Conservation (phyloP, 2,329 filamentous ascomycete species). For the Aspergillus persii region DNA sequence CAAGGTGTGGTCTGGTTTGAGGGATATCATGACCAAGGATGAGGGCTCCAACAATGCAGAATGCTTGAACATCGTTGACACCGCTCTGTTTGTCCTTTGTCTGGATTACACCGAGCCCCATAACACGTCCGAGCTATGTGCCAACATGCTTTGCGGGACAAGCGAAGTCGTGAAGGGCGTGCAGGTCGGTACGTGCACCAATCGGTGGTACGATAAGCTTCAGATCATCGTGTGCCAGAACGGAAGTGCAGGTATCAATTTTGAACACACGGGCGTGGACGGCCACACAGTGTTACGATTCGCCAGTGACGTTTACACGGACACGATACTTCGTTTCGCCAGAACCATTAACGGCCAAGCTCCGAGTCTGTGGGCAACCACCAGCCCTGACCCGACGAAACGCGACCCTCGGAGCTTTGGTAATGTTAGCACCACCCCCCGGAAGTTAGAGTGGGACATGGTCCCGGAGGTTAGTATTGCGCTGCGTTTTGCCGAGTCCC, state of each 20-base stretch:
- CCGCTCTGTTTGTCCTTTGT: conserved; percentile 86
- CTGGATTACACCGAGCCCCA: conserved; percentile 87
- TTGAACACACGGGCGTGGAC: conserved; percentile 97
- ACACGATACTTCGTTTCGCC: conserved; percentile 94
- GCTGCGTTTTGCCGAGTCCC: conserved; percentile 90
- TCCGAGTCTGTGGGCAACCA: conserved; percentile 85
- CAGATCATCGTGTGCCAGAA: conserved; percentile 99
- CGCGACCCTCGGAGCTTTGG: conserved; percentile 88
- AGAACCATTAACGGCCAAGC: conserved; percentile 92
- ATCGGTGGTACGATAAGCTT: conserved; percentile 98
- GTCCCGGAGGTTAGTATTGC: conserved; percentile 85
- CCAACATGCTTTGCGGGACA: conserved; percentile 97
- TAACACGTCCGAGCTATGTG: conserved; percentile 80
- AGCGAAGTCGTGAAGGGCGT: conserved; percentile 89
- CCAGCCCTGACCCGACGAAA: conserved; percentile 88
- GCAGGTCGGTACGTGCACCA: conserved; percentile 95
- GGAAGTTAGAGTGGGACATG: conserved; percentile 98
- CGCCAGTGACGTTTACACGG: conserved; percentile 93
- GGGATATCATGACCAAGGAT: conserved; percentile 83
- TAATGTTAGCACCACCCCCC: conserved; percentile 87
- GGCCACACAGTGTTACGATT: conserved; percentile 96
- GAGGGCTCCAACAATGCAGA: conserved; percentile 92
- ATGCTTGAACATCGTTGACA: conserved; percentile 92
- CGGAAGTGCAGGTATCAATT: conserved; percentile 97
- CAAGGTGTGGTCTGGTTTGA: conserved; percentile 89